Percentiles rank a stretch among this genome's conserved stretches.
Evolutionary conservation across 441 rosid species (phyloP).

Genomic region (Euphorbia schlechtendalii): DNA sequence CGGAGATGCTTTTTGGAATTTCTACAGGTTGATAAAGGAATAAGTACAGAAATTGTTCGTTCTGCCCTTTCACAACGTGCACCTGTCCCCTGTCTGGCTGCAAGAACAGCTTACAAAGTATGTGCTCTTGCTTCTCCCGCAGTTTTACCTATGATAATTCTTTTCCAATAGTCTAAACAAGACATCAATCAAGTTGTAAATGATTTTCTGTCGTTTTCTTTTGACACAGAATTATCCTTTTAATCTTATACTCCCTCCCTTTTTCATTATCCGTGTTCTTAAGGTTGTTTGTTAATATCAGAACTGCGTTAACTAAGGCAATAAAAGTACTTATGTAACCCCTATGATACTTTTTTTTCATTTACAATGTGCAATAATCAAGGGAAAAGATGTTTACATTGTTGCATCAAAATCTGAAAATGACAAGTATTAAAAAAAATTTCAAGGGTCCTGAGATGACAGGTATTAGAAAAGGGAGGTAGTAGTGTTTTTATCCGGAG

Average conservation of each 20-base stretch:
- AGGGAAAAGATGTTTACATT: no score
- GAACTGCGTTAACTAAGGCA: no score
- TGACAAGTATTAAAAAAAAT: no score
- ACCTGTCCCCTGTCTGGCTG: slow-evolving; percentile 76
- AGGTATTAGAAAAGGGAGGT: no score
- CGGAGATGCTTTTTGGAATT: slow-evolving; percentile 13
- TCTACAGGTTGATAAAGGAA: slow-evolving; percentile 73
- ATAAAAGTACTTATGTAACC: no score
- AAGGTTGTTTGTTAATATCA: no score
- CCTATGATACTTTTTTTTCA: no score
- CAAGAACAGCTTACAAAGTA: slow-evolving; percentile 72
- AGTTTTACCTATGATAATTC: not conserved
- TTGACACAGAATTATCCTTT: not conserved
- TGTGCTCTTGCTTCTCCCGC: slow-evolving; percentile 21
- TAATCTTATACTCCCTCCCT: no score
- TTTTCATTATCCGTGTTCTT: no score
- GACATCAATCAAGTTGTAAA: not conserved
- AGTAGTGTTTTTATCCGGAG: not conserved
- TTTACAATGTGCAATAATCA: not conserved
- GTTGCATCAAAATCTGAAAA: no score
- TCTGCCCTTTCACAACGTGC: slow-evolving; percentile 84
- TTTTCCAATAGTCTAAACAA: not conserved
- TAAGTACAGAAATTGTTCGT: slow-evolving; percentile 82
- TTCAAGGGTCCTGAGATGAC: no score
- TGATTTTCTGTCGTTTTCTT: not conserved